Base-by-base conservation (phyloP, 306 rosid genomes). In the Ziziphus jujuba region DNA sequence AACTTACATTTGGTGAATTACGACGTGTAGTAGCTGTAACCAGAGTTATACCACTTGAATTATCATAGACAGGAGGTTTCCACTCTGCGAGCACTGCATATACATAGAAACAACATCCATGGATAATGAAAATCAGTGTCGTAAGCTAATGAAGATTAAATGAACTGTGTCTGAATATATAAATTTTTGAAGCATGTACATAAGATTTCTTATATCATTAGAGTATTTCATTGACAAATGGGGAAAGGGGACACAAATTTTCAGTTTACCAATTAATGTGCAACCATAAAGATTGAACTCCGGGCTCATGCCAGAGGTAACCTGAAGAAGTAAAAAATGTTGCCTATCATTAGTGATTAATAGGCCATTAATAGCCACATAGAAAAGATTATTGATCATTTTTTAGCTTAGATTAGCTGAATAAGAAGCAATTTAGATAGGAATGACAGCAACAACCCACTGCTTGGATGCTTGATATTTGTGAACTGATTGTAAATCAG, bases 281-380 rank as follows among this genome's bases (percentile, higher is more conserved):
- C 93, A 91, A 64, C 97, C 97, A 60, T 91, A 84, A 61, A 77
- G 87, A 88, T 91, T 88, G 79, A 91, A 77, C 33, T 76, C 81
- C 13, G 95, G 97, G 60, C 91, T 90, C 97, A 90, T 90, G 66
- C 97, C 97, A 20, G 97, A 90, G 69, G 97, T 81, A 82, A 90
- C 95, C 97, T 90, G 72, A 74, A 75, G 53, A 67, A 44, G 66
- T 45, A 69, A 63, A 66, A 60, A 16, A 53, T 25, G 9, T 25
- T n/a, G 2, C 13, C 7, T 40, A 38, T 68, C 54, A 43, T 5
- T 56, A 6, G 14, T 36, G 49, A 40, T 19, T 34, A 20, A 13
- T 35, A 58, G 23, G 63, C 33, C 22, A 17, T 24, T 6, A 36
- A 8, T 40, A 10, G 12, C 10, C 12, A 34, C n/a, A 35, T 15